Evolutionary conservation across 2,329 filamentous ascomycete genomes (phyloP).

Genomic region (Paecilomyces sp.): DNA sequence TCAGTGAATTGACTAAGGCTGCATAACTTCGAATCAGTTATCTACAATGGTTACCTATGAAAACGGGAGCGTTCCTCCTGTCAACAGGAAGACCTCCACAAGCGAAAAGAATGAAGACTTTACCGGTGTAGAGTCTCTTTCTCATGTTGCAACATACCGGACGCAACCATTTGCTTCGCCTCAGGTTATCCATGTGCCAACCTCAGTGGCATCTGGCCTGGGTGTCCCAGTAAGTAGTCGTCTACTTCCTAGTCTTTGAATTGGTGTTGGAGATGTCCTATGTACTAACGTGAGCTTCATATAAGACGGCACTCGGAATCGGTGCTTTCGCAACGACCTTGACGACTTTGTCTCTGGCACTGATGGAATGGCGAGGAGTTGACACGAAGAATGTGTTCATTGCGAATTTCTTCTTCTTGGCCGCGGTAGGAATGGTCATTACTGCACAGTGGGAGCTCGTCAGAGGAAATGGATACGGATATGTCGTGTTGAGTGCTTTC

Average conservation of each 20-base stretch:
- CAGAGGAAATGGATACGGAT: slow-evolving; percentile 46
- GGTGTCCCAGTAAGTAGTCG: not conserved
- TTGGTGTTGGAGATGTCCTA: not conserved
- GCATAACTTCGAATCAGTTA: not conserved
- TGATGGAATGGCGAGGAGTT: slow-evolving; percentile 51
- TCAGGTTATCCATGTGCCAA: not conserved
- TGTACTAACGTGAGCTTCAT: not conserved
- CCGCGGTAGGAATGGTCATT: slow-evolving; percentile 46
- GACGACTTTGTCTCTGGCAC: slow-evolving; percentile 46
- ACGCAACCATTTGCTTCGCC: not conserved
- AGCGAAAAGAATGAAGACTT: not conserved
- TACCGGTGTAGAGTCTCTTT: not conserved
- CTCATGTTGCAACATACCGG: not conserved
- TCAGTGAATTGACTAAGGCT: not conserved
- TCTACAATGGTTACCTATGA: not conserved
- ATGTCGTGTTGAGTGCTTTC: slow-evolving; percentile 50
- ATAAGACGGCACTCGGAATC: slow-evolving; percentile 42
- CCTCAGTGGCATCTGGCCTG: not conserved
- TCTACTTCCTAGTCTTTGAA: not conserved
- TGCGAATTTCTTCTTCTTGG: slow-evolving; percentile 49
- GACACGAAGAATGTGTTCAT: slow-evolving; percentile 46
- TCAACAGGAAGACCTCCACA: not conserved
- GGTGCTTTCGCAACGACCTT: slow-evolving; percentile 50
- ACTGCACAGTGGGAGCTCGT: slow-evolving; percentile 52
- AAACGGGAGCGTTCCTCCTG: not conserved